phyloP scores from a whole-genome alignment of 106 monocot species.

The Apostasia ramifera region DNA sequence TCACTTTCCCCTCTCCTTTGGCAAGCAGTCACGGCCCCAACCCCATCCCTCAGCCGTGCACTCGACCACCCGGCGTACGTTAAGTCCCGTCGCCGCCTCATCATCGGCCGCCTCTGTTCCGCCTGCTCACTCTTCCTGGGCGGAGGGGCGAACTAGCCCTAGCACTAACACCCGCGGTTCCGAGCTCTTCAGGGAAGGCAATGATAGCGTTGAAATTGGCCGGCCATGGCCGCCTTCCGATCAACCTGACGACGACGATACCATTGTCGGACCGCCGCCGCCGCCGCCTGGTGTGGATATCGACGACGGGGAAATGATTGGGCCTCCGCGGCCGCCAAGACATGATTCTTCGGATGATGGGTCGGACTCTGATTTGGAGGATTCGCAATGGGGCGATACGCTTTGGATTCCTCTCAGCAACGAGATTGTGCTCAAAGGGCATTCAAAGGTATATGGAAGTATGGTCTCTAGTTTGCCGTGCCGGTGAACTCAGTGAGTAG shows the following conservation, averaged over 20 bases:
- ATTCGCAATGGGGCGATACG: conserved; percentile 19
- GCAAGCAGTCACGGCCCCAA: conserved; percentile 4
- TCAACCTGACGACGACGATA: conserved; percentile 11
- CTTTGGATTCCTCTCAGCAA: conserved; percentile 57
- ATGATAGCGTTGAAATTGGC: conserved; percentile 1
- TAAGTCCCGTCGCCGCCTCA: not conserved
- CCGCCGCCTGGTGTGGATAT: conserved; percentile 17
- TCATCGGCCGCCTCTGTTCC: not conserved
- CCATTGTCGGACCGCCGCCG: conserved; percentile 31
- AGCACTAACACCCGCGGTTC: not conserved
- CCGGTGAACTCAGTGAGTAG: not conserved
- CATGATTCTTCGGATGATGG: conserved; percentile 16
- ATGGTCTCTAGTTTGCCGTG: not conserved
- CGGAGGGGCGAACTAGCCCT: not conserved
- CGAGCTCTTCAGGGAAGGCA: not conserved
- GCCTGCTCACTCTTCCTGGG: not conserved
- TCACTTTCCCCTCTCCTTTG: conserved; percentile 14
- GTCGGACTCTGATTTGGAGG: conserved; percentile 27
- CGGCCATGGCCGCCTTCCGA: conserved; percentile 15
- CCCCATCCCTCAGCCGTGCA: conserved; percentile 5
- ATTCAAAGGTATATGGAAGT: conserved; percentile 46
- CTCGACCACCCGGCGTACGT: conserved; percentile 11
- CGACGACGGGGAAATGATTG: conserved; percentile 30
- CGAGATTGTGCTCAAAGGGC: conserved; percentile 69
- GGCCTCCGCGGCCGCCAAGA: conserved; percentile 11